Conservation (phyloP, 768 basidiomycete species). For the Tephrocybe sp. region DNA sequence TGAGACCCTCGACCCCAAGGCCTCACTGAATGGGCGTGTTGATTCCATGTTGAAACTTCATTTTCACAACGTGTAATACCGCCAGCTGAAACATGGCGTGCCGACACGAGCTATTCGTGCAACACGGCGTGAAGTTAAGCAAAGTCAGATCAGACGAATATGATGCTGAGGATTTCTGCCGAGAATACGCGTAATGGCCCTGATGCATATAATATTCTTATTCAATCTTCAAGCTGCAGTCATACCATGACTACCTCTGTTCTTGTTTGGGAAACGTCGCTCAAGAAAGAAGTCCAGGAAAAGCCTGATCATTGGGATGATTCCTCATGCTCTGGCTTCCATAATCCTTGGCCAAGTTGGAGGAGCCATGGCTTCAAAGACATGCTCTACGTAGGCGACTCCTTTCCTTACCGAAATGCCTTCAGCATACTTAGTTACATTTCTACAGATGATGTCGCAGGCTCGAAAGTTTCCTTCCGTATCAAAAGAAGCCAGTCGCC, state of each 20-base stretch:
- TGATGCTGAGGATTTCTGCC: no score
- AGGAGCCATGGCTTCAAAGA: constrained; percentile 12
- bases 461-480: constrained; percentile 10
- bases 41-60: no score
- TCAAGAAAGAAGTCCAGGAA: not conserved
- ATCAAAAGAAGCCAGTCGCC: constrained; percentile 5
- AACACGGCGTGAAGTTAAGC: no score
- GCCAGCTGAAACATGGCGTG: no score
- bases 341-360: constrained; percentile 29
- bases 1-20: no score
- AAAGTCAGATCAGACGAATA: no score
- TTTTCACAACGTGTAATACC: no score
- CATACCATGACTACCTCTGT: not conserved
- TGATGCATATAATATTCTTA: not conserved
- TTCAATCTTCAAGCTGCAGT: not conserved
- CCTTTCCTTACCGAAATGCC: not conserved
- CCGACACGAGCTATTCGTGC: no score
- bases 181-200: not conserved
- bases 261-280: not conserved
- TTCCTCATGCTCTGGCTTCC: constrained; percentile 19
- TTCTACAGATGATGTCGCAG: constrained; percentile 1
- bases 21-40: no score
- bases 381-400: constrained; percentile 13
- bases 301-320: constrained; percentile 28
- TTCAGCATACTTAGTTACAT: not conserved